Evolutionary conservation across 371 early-diverging fungal species (phyloP).

Genomic region (Caulochytrium protostelioides): DNA sequence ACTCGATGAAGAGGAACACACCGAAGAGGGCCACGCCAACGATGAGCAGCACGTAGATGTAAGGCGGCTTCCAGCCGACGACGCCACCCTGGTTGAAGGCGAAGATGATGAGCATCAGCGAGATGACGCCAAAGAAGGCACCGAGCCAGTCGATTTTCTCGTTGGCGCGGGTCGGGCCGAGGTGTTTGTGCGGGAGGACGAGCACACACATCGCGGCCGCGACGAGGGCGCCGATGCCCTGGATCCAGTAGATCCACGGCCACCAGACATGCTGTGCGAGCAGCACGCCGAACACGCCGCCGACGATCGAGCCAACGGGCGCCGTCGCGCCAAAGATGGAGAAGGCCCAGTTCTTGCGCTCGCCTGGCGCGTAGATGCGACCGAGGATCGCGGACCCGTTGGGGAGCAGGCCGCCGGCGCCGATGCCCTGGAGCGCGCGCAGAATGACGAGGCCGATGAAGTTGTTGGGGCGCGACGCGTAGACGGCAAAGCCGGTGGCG

Average conservation of each 20-base stretch:
- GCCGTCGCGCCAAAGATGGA: conserved; percentile 2
- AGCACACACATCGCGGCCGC: background rate
- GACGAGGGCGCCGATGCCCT: conserved; percentile 1
- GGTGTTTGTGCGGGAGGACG: conserved; percentile 1
- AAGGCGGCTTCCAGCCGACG: conserved; percentile 2
- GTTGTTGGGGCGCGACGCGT: no score
- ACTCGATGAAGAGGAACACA: conserved; percentile 2
- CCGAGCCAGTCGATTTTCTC: conserved; percentile 1
- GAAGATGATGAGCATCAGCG: conserved; percentile 1
- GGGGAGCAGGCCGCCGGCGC: background rate
- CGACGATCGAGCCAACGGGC: conserved; percentile 1
- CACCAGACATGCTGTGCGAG: conserved; percentile 3
- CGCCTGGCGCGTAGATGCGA: background rate
- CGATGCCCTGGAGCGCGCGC: conserved; percentile 2
- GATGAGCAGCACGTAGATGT: conserved; percentile 2
- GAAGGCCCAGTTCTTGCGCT: conserved; percentile 1
- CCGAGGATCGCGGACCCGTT: conserved; percentile 2
- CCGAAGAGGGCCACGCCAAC: conserved; percentile 1
- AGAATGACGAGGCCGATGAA: conserved; percentile 1
- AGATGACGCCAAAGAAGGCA: conserved; percentile 1
- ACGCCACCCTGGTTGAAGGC: conserved; percentile 1
- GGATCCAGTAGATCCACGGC: conserved; percentile 2
- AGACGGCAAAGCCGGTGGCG: conserved; percentile 1
- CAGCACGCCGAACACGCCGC: conserved; percentile 1
- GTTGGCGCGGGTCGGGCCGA: background rate